phyloP scores from a whole-genome alignment of 768 basidiomycete species.

The Termitomyces sp. region DNA sequence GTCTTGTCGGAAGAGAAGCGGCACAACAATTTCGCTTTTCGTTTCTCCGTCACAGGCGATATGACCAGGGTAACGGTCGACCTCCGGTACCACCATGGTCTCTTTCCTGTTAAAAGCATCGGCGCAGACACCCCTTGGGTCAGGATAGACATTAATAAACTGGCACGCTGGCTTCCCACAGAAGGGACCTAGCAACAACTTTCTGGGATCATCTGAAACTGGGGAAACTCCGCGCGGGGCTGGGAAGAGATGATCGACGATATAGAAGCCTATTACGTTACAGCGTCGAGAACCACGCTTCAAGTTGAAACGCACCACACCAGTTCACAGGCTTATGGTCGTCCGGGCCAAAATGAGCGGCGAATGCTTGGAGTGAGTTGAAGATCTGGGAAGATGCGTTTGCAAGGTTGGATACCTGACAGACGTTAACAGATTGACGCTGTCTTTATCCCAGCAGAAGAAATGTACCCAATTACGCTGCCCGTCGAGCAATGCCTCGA shows the following conservation, averaged over 20 bases:
- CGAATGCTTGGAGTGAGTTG: slow-evolving; percentile 68
- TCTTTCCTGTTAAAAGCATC: slow-evolving; percentile 56
- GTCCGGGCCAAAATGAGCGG: slow-evolving; percentile 54
- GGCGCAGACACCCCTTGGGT: slow-evolving; percentile 80
- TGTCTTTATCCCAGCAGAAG: not conserved
- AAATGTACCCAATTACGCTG: slow-evolving; percentile 72
- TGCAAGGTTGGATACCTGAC: slow-evolving; percentile 79
- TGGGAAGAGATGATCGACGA: slow-evolving; percentile 63
- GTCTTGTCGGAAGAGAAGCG: slow-evolving; percentile 41
- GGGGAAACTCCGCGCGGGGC: slow-evolving; percentile 23
- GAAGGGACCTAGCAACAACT: slow-evolving; percentile 77
- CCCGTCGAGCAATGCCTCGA: slow-evolving; percentile 56
- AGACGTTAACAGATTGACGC: not conserved
- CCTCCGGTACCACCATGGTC: slow-evolving; percentile 70
- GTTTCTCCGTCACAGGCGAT: slow-evolving; percentile 93
- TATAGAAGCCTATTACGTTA: slow-evolving; percentile 74
- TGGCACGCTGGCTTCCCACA: slow-evolving; percentile 91
- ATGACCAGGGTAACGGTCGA: slow-evolving; percentile 83
- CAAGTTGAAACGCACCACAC: slow-evolving; percentile 63
- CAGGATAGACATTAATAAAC: slow-evolving; percentile 56
- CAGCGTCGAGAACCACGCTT: not conserved
- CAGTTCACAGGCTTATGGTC: slow-evolving; percentile 78
- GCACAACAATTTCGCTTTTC: slow-evolving; percentile 86
- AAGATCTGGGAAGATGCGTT: slow-evolving; percentile 82
- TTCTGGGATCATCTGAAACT: slow-evolving; percentile 16